phyloP scores from a whole-genome alignment of 805 yeast species.

The Candida tallmaniae region DNA sequence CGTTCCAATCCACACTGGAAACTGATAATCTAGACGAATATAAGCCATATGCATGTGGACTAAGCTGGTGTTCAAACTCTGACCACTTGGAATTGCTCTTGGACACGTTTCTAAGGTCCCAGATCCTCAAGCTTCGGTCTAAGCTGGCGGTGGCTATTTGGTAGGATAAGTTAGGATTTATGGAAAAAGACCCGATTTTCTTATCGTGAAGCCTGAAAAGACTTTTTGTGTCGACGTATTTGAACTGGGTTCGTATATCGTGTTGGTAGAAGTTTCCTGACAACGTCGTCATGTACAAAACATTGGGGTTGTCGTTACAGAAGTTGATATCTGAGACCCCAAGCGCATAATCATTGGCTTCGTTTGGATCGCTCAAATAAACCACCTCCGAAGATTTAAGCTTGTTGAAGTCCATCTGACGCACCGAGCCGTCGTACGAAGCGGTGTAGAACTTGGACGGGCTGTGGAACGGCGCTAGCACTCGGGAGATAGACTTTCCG shows the following conservation, averaged over 20 bases:
- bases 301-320: slow-evolving; percentile 43
- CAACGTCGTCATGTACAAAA: slow-evolving; percentile 70
- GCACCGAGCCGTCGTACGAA: slow-evolving; percentile 85
- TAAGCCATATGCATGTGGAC: slow-evolving; percentile 53
- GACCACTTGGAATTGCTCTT: slow-evolving; percentile 48
- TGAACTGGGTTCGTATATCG: slow-evolving; percentile 55
- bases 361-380: slow-evolving; percentile 46
- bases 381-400: slow-evolving; percentile 51
- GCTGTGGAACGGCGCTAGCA: slow-evolving; percentile 48
- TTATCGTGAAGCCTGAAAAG: slow-evolving; percentile 75
- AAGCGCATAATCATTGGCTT: slow-evolving; percentile 30
- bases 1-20: slow-evolving; percentile 80
- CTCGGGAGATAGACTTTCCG: slow-evolving; percentile 64
- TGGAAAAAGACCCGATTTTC: slow-evolving; percentile 84
- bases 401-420: slow-evolving; percentile 63
- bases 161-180: slow-evolving; percentile 62
- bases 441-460: slow-evolving; percentile 59
- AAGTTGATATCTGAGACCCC: slow-evolving; percentile 77
- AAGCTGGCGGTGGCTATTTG: slow-evolving; percentile 85
- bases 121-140: slow-evolving; percentile 76
- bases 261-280: slow-evolving; percentile 74
- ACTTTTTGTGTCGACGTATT: slow-evolving; percentile 15
- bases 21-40: slow-evolving; percentile 76
- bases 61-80: slow-evolving; percentile 42
- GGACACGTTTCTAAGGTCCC: slow-evolving; percentile 71